A percentile compares a stretch with the other conserved stretches of the same genome.
Conservation (phyloP, 73 alveolate genomes). For the Paraurostyla sp. region DNA sequence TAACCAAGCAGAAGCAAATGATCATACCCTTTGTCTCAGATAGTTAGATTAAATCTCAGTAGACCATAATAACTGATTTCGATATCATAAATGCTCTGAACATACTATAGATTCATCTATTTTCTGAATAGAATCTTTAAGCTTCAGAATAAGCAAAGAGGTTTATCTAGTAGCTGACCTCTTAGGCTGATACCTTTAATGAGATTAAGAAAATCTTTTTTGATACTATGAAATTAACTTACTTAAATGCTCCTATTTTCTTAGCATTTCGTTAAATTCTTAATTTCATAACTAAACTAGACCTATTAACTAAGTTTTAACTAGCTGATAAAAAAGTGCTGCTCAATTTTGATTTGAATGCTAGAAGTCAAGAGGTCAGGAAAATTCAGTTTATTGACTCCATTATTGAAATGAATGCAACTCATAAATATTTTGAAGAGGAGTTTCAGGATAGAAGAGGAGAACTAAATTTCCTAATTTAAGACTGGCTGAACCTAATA, state of each 20-base stretch:
- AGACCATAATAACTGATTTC: background rate
- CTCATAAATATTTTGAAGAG: background rate
- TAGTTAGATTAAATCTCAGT: background rate
- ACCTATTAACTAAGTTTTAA: background rate
- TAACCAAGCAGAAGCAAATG: background rate
- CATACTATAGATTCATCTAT: background rate
- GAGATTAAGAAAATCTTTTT: background rate
- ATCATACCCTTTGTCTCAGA: background rate
- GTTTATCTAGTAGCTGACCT: background rate
- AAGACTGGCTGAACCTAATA: constrained; percentile 10
- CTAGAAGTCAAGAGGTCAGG: background rate
- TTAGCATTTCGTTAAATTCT: background rate
- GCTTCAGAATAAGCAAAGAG: background rate
- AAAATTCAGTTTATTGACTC: background rate
- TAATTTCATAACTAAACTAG: background rate
- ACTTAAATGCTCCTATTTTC: background rate
- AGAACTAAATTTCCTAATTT: background rate
- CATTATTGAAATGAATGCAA: background rate
- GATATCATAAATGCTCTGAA: background rate
- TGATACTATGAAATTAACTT: background rate
- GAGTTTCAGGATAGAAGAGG: constrained; percentile 7
- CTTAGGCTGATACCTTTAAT: background rate
- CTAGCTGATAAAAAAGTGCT: background rate
- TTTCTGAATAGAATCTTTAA: background rate
- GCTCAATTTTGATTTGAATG: background rate